A percentile compares a stretch with the other conserved stretches of the same genome.
phyloP scores from a whole-genome alignment of 2,329 filamentous ascomycete species.

The Colletotrichum simmondsii region DNA sequence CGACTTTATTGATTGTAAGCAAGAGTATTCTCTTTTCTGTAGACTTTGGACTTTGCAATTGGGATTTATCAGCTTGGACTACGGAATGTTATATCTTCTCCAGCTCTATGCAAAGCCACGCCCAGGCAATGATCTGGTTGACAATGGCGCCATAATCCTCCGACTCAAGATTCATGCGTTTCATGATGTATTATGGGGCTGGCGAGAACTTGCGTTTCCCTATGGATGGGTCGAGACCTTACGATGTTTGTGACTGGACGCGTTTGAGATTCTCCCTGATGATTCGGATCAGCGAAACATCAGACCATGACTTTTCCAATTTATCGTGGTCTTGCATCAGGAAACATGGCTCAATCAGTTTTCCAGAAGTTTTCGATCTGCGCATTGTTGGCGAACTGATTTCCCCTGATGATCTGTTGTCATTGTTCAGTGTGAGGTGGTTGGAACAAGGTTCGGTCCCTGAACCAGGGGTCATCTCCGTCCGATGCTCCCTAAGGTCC shows the following conservation, averaged over 20 bases:
- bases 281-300: conserved; percentile 4
- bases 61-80: too few species aligned
- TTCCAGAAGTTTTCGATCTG: neutral
- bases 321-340: neutral
- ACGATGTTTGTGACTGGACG: conserved; percentile 16
- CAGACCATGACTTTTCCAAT: conserved; percentile 10
- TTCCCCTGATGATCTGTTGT: neutral
- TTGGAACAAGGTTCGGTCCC: neutral
- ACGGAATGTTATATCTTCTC: neutral
- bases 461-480: neutral
- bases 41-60: neutral
- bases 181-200: conserved; percentile 2
- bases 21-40: neutral
- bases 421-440: neutral
- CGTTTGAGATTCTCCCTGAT: conserved; percentile 21
- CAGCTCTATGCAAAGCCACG: neutral
- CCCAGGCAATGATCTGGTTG: neutral
- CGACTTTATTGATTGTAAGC: neutral
- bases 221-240: conserved; percentile 1
- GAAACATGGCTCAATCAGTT: neutral
- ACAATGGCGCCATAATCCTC: conserved; percentile 3
- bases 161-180: conserved; percentile 8
- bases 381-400: neutral
- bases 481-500: neutral
- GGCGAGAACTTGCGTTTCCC: neutral